phyloP scores from a whole-genome alignment of 805 yeast species.

The Candida suzukii region DNA sequence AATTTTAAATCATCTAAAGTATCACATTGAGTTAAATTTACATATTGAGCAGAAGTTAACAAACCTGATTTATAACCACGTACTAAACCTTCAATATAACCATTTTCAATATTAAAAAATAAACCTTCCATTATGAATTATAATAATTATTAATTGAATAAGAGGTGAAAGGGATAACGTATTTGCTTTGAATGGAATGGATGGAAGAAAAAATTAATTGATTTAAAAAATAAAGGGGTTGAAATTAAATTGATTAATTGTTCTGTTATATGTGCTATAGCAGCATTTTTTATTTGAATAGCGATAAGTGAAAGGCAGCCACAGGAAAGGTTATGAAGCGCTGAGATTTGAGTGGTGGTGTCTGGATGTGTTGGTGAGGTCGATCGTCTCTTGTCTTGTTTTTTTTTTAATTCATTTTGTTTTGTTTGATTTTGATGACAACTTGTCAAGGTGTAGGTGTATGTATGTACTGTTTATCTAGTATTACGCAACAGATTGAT shows the following conservation, averaged over 20 bases:
- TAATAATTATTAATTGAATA: too few relatives aligned
- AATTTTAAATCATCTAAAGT: conserved; percentile 87
- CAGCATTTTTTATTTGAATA: too few relatives aligned
- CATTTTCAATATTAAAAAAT: conserved; percentile 81
- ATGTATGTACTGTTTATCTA: not conserved
- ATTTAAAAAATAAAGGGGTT: too few relatives aligned
- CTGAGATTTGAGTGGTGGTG: not conserved
- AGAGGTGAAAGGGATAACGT: too few relatives aligned
- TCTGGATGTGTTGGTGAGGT: not conserved
- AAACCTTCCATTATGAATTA: conserved; percentile 73
- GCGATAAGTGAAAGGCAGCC: too few relatives aligned
- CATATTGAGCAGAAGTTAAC: conserved; percentile 69
- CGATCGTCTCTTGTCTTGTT: not conserved
- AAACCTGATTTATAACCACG: conserved; percentile 90
- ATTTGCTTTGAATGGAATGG: too few relatives aligned
- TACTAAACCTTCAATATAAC: conserved; percentile 89
- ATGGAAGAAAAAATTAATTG: too few relatives aligned
- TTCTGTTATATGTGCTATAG: too few relatives aligned
- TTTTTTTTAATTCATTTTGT: too few relatives aligned
- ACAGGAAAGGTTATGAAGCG: not conserved
- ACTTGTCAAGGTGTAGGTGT: not conserved
- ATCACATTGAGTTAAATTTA: conserved; percentile 94
- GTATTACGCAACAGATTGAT: too few relatives aligned
- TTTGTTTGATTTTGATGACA: too few relatives aligned
- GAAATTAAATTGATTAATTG: too few relatives aligned